These are phyloP conservation scores for Parsonsia alboflavescens DNA, from an alignment of 257 asterid genomes.

Conservation along the genomic window DNA sequence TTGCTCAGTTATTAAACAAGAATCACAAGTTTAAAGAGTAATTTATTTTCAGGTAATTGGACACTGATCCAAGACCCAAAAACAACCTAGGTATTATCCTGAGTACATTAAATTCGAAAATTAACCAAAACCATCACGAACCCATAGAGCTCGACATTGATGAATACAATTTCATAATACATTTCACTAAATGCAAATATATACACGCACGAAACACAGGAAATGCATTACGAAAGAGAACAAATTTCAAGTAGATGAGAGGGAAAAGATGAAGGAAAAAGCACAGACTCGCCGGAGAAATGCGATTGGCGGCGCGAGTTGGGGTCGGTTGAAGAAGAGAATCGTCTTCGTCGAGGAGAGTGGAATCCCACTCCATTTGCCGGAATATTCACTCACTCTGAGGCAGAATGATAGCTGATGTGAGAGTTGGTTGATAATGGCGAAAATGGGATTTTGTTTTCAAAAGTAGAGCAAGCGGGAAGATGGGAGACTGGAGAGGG, in stretches of 20 bases:
- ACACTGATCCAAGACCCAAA: background rate
- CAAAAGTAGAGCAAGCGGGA: slow-evolving; percentile 20
- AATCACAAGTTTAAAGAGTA: background rate
- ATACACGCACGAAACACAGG: background rate
- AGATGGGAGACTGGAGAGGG: background rate
- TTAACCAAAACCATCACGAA: background rate
- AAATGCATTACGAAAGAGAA: background rate
- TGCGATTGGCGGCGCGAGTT: background rate
- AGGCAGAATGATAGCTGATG: background rate
- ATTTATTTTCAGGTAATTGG: background rate
- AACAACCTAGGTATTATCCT: background rate
- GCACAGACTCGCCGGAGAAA: slow-evolving; percentile 3
- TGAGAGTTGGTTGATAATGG: background rate
- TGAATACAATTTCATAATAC: background rate
- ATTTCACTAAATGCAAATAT: background rate
- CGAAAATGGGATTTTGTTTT: background rate
- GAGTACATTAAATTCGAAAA: background rate
- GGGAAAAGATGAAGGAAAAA: background rate
- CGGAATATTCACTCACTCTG: background rate
- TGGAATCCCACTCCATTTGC: slow-evolving; percentile 8
- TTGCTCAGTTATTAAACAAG: background rate
- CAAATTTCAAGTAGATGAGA: background rate
- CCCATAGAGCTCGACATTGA: background rate
- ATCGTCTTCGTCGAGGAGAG: slow-evolving; percentile 12
- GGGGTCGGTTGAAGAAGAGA: slow-evolving; percentile 5